Evolutionary conservation across 2,329 filamentous ascomycete genomes (phyloP), one percentile per base, ranked within the genome.

Genomic region (Aspergillus fijiensis): DNA sequence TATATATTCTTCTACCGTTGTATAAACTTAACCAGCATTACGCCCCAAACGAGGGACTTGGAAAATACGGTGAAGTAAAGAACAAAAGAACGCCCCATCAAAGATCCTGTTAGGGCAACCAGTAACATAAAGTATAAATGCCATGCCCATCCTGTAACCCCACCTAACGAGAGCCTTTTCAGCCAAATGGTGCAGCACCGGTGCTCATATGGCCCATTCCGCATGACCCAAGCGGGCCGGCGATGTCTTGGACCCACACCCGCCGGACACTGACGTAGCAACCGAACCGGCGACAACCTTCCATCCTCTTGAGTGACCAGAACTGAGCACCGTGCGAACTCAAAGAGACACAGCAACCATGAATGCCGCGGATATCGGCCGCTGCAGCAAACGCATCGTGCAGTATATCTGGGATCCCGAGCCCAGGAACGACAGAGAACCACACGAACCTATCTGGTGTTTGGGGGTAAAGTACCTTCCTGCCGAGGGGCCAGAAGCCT

Each of bases 341-440:
- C 33, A n/a, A 5, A 14, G 11, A 21, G 31, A 39, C 12, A 45
- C 12, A n/a, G 42, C 60, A 59, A 60, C 55, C 39, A 87, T 89
- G 86, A 83, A 83, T 70, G 87, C 84, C 59, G 85, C 90, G 58
- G 91, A 96, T 70, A 80, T 96, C 61, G 86, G 90, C 67, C 89
- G 90, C 67, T 87, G 88, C 72, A 90, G 89, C 71, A 90, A 91
- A 76, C 89, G 90, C 64, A 87, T 97, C 68, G 88, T 97, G 61
- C 90, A 94, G 77, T 92, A 91, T 79, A 89, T 98, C 71, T 96
- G 92, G 89, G 93, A 97, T 69, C 92, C 92, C 0, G 88, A 93
- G 65, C 93, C 92, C 5, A 86, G 85, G 63, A 96, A 97, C 77
- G 88, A 96, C 72, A 81, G 87, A 59, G 74, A 79, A 60, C 82